Conservation (phyloP, 1,139 yeast species). For the Groenewaldozyma sp. region DNA sequence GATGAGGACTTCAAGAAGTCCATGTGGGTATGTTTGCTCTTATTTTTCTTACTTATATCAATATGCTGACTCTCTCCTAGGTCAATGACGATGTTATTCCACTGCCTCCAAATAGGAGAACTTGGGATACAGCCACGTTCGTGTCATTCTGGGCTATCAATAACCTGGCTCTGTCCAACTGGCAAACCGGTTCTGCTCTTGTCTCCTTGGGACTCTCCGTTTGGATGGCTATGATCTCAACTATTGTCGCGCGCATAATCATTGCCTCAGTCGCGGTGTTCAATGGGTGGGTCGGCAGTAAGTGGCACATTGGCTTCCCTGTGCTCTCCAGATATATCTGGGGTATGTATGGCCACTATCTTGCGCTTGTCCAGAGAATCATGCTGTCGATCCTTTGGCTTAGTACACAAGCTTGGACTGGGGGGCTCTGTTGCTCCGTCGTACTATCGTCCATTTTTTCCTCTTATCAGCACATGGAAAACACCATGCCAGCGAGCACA, state of each 20-base stretch:
- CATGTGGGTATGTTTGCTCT: too few species aligned
- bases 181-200: conserved; percentile 12
- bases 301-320: conserved; percentile 25
- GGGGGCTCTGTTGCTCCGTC: conserved; percentile 21
- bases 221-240: conserved; percentile 10
- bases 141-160: conserved; percentile 20
- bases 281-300: conserved; percentile 26
- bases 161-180: conserved; percentile 9
- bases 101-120: conserved; percentile 19
- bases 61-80: too few species aligned
- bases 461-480: conserved; percentile 21
- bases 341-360: conserved; percentile 23
- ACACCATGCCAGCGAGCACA: conserved; percentile 23
- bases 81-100: conserved; percentile 19
- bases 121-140: conserved; percentile 18
- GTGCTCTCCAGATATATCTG: conserved; percentile 22
- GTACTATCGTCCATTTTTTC: conserved; percentile 19
- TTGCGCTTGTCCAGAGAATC: conserved; percentile 21
- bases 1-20: conserved; percentile 1
- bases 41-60: too few species aligned
- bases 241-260: conserved; percentile 11
- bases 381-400: conserved; percentile 24
- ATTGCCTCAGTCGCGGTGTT: conserved; percentile 18
- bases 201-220: conserved; percentile 13
- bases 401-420: conserved; percentile 23